Evolutionary conservation across 805 yeast species (phyloP), one percentile per base, ranked within the genome.

Genomic region (Yarrowia bubula): DNA sequence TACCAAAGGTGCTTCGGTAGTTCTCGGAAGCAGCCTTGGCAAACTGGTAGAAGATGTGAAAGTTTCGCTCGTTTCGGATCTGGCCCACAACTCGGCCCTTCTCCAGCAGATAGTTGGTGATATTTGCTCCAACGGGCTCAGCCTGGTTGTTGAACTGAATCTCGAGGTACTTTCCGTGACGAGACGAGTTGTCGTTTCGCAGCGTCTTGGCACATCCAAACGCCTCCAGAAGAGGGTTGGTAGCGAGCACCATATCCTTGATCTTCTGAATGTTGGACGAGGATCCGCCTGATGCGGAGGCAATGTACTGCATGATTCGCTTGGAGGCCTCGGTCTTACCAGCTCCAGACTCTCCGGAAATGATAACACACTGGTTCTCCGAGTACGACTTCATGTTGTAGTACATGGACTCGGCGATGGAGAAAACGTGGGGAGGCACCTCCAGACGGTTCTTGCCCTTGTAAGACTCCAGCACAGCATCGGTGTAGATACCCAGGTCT

Each of bases 281-380:
- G 8, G 81, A 75, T 14, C 85, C 81, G 11, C 92, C 96, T 1
- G 95, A 87, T 3, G 92, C 96, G 28, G 92, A 86, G 41, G 98
- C 76, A 70, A 93, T 88, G 75, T 93, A 93, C 77, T 93, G 98
- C 98, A 93, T 93, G 76, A 93, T 92, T 75, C 96, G 86, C 79
- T 93, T 93, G 46, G 98, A 98, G 22, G 98, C 98, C 78, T 93
- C 98, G 5, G 98, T 93, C 74, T 93, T 93, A 60, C 98, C 98
- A 4, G 98, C 98, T 68, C 98, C 98, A 0, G 97, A 90, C 75
- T 93, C 98, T 66, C 98, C 98, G 2, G 97, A 90, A 70, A 95
- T 95, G 71, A 95, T 95, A 22, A 95, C 98, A 82, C 98, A 93
- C 75, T 95, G 99, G 73, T 86, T 91, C 71, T 95, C 98, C 66